Evolutionary conservation across 495 filamentous ascomycete genomes (phyloP).

Genomic region (Evansstolkia leycettana): DNA sequence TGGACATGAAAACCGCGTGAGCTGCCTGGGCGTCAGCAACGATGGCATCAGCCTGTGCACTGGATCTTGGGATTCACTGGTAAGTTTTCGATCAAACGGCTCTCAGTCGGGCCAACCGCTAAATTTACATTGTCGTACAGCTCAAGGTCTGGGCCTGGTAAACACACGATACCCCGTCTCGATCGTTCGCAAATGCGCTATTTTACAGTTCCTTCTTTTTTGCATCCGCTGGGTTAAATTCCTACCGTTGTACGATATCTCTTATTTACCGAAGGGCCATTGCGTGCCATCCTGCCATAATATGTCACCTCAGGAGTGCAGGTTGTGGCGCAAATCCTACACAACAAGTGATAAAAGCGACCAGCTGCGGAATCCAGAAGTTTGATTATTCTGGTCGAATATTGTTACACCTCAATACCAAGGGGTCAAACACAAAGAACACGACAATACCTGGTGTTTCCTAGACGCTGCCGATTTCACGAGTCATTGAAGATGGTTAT

Average conservation of each 20-base stretch:
- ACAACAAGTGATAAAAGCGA: slow-evolving; percentile 2
- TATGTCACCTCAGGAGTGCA: slow-evolving; percentile 17
- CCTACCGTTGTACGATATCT: slow-evolving; percentile 36
- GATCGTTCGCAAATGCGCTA: slow-evolving; percentile 32
- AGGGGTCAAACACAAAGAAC: slow-evolving; percentile 2
- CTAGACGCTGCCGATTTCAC: neutral
- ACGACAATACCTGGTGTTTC: slow-evolving; percentile 4
- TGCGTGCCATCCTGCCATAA: slow-evolving; percentile 18
- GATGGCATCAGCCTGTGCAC: slow-evolving; percentile 99
- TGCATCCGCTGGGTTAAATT: slow-evolving; percentile 20
- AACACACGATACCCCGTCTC: slow-evolving; percentile 35
- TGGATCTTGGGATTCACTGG: slow-evolving; percentile 97
- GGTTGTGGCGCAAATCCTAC: slow-evolving; percentile 7
- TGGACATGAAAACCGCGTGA: slow-evolving; percentile 97
- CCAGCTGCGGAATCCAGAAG: slow-evolving; percentile 1
- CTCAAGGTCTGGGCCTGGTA: slow-evolving; percentile 83
- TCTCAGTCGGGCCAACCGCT: slow-evolving; percentile 5
- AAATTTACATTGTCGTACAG: slow-evolving; percentile 26
- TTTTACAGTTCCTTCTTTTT: slow-evolving; percentile 11
- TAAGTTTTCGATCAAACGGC: slow-evolving; percentile 36
- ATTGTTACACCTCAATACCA: slow-evolving; percentile 1
- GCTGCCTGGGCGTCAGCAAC: slow-evolving; percentile 95
- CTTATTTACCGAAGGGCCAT: slow-evolving; percentile 21
- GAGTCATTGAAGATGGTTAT: neutral
- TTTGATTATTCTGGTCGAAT: slow-evolving; percentile 1